Conservation (phyloP, 495 filamentous ascomycete genomes). For the Trichoderma erinaceum region DNA sequence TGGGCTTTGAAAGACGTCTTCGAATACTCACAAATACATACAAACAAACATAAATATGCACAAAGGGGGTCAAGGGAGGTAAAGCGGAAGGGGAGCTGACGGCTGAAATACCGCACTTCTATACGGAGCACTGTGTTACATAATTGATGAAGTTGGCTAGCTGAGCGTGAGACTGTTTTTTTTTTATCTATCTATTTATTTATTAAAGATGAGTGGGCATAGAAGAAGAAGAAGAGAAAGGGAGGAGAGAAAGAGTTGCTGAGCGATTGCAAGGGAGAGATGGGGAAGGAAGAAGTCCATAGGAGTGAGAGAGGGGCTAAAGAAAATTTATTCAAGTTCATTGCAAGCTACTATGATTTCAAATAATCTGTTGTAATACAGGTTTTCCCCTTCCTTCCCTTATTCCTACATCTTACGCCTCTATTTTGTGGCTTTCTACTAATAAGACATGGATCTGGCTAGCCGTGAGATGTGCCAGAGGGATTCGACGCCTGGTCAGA, state of each 20-base stretch:
- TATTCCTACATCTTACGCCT: background rate
- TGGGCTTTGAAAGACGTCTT: background rate
- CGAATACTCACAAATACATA: background rate
- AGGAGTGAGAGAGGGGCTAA: background rate
- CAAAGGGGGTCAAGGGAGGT: background rate
- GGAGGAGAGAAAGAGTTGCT: background rate
- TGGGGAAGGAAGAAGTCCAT: background rate
- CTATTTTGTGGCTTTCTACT: no score
- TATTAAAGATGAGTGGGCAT: no score
- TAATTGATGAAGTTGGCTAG: conserved; percentile 7
- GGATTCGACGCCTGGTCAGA: no score
- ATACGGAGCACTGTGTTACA: background rate
- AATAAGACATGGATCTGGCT: no score
- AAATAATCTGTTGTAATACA: background rate
- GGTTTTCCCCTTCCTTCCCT: background rate
- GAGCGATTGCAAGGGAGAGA: background rate
- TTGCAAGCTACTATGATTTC: background rate
- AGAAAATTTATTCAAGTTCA: conserved; percentile 3
- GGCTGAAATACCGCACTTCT: background rate
- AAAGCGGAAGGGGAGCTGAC: background rate
- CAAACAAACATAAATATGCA: background rate
- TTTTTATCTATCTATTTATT: background rate
- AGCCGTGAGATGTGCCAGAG: no score
- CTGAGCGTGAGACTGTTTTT: background rate
- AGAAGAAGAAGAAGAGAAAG: background rate